Base-by-base conservation (phyloP, 306 rosid species). In the Dicorynia guianensis region DNA sequence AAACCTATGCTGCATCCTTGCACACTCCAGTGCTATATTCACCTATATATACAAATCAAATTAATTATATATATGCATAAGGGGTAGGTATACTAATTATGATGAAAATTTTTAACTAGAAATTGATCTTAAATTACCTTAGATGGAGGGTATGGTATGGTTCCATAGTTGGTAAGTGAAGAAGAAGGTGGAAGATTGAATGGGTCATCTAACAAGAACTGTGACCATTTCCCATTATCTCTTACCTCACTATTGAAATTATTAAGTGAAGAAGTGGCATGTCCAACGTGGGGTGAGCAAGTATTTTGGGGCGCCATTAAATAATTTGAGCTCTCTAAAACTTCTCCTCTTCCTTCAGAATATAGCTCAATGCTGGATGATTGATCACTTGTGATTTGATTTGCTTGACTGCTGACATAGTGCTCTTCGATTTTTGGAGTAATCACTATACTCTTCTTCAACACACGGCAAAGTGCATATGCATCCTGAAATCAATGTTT, bases 1-100 rank as follows among this genome's bases (percentile, higher is more conserved):
- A 75, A 90, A 87, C 72, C 97, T 85, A 59, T 90, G 98, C 67
- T 92, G 96, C 87, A 95, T 77, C 90, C 99, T 90, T 82, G 99
- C 98, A 79, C 97, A 95, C 81, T 95, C 97, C 54, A 95, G 76
- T 44, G 98, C 97, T 79, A 89, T 79, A 78, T 95, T 96, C 46
- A 95, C 96, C 99, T 95, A 25, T 25, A 46, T 95, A 25, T 25
- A 46, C 48, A 63, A 74, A 79, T 50, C 12, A 35, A 59, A 57
- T 39, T 15, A 1, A 25, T 25, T 25, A 25, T 25, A 25, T 25
- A 54, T 11, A 42, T 52, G 38, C 8, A 48, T 63, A 5, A 74
- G 34, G 33, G 11, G 15, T 58, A 71, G 43, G 11, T 25, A 14
- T 66, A 17, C 11, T 2, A 63, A 6, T 39, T 34, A 11, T 13